phyloP scores from a whole-genome alignment of 352 stramenopile species.

The Elongisporangium undulatum region DNA sequence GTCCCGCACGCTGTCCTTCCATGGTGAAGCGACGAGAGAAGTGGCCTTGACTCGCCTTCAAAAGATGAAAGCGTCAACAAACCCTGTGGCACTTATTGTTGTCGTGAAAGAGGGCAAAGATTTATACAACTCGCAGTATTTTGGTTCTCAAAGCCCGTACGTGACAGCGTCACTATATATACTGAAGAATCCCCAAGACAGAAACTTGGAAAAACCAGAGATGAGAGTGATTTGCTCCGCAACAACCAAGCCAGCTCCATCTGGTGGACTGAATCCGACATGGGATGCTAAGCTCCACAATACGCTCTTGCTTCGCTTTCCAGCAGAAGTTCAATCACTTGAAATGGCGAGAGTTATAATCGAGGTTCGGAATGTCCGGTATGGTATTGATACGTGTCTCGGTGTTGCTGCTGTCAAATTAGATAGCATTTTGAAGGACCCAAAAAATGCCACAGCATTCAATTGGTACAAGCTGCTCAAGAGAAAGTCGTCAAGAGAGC shows the following conservation, averaged over 20 bases:
- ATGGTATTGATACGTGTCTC: slow-evolving; percentile 82
- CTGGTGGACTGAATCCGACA: slow-evolving; percentile 62
- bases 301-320: slow-evolving; percentile 71
- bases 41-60: slow-evolving; percentile 52
- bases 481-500: slow-evolving; percentile 58
- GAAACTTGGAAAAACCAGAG: slow-evolving; percentile 70
- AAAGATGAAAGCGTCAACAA: slow-evolving; percentile 74
- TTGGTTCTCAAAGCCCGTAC: slow-evolving; percentile 83
- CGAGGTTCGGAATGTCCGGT: slow-evolving; percentile 81
- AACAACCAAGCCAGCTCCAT: slow-evolving; percentile 75
- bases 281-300: slow-evolving; percentile 78
- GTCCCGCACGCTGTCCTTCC: slow-evolving; percentile 56
- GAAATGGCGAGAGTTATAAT: slow-evolving; percentile 79
- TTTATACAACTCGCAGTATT: slow-evolving; percentile 85
- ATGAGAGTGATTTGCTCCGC: slow-evolving; percentile 74
- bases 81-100: slow-evolving; percentile 76
- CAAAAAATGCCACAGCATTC: slow-evolving; percentile 70
- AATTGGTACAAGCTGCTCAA: slow-evolving; percentile 89
- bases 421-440: slow-evolving; percentile 74
- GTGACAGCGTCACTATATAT: slow-evolving; percentile 77
- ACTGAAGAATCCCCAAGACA: slow-evolving; percentile 78
- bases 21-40: slow-evolving; percentile 41
- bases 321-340: slow-evolving; percentile 47
- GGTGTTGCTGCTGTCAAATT: slow-evolving; percentile 80
- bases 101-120: slow-evolving; percentile 76